phyloP scores from a whole-genome alignment of 1,139 yeast species.

The Hyphopichia wangnamkhiaoensis region DNA sequence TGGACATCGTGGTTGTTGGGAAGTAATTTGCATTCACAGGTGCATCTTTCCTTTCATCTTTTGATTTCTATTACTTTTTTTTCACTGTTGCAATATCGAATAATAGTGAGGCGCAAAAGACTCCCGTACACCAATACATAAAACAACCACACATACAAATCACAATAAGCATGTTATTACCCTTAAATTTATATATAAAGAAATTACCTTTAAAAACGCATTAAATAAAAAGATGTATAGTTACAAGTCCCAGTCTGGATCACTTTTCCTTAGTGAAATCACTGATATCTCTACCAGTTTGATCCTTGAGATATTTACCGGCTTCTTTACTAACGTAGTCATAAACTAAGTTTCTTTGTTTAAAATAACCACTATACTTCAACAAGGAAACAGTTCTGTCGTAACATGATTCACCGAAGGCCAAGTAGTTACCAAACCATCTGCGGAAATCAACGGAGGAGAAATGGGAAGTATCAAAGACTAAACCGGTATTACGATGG shows the following conservation, averaged over 20 bases:
- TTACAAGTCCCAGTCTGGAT: neutral
- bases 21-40: no score
- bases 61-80: neutral
- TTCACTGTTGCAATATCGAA: no score
- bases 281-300: constrained; percentile 32
- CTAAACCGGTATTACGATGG: constrained; percentile 63
- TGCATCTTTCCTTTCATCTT: neutral
- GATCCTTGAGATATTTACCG: constrained; percentile 32
- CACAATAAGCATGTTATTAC: no score
- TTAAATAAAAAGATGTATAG: neutral
- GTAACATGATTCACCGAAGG: constrained; percentile 55
- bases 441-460: constrained; percentile 55
- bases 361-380: constrained; percentile 45
- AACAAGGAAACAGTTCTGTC: constrained; percentile 43
- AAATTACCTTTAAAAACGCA: neutral
- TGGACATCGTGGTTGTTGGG: neutral
- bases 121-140: no score
- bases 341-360: constrained; percentile 39
- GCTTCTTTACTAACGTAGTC: constrained; percentile 40
- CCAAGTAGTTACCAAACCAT: constrained; percentile 54
- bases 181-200: no score
- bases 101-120: no score
- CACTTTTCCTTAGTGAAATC: constrained; percentile 19
- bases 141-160: no score
- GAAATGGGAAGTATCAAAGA: constrained; percentile 45